Evolutionary conservation across 257 asterid genomes (phyloP).

Genomic region (Solanum sitiens): DNA sequence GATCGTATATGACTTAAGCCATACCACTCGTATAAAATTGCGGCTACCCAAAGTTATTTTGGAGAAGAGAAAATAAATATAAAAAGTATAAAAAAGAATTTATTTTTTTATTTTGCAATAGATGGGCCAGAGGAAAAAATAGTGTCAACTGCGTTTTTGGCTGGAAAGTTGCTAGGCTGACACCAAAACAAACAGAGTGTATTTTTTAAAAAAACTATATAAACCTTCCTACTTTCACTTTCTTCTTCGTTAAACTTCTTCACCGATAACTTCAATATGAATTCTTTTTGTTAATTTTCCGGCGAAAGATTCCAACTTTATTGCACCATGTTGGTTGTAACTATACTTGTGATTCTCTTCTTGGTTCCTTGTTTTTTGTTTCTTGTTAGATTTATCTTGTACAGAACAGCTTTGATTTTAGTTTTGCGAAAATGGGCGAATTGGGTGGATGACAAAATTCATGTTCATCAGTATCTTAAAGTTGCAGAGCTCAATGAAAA

Average conservation of each 20-base stretch:
- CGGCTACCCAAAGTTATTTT: not conserved
- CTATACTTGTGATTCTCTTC: slow-evolving; percentile 10
- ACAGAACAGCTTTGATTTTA: slow-evolving; percentile 59
- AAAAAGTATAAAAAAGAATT: no score
- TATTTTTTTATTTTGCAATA: not conserved
- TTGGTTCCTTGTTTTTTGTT: slow-evolving; percentile 4
- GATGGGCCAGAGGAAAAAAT: not conserved
- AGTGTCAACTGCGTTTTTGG: not conserved
- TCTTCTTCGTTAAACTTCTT: not conserved
- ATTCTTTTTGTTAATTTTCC: not conserved
- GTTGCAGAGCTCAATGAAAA: slow-evolving; percentile 52
- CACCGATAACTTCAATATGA: not conserved
- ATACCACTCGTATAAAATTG: not conserved
- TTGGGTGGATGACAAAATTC: slow-evolving; percentile 53
- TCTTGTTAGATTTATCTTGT: slow-evolving; percentile 36
- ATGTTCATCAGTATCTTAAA: slow-evolving; percentile 50
- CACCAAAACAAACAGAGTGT: not conserved
- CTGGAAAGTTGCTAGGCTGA: slow-evolving; percentile 3
- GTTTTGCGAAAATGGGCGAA: slow-evolving; percentile 32
- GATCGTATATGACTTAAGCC: no score
- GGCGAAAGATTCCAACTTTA: not conserved
- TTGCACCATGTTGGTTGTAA: slow-evolving; percentile 18
- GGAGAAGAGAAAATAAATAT: not conserved
- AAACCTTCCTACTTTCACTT: not conserved
- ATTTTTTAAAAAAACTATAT: not conserved